Conservation (phyloP, 2,329 filamentous ascomycete species). For the Apiospora hydei region DNA sequence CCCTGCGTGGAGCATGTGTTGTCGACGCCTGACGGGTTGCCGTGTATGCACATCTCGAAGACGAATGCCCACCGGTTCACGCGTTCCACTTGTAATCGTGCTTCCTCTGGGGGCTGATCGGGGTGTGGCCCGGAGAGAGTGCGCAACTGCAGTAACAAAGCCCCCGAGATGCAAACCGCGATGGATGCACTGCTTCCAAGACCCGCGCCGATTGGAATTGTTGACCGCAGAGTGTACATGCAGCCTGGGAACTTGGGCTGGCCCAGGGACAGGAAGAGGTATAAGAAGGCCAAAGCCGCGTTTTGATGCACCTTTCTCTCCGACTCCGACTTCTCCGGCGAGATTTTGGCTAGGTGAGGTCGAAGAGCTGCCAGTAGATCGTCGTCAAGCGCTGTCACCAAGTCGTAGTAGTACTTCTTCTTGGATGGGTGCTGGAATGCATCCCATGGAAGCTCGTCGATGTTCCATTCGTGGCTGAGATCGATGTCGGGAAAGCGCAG, state of each 20-base stretch:
- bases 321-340: constrained; percentile 68
- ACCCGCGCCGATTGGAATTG: constrained; percentile 90
- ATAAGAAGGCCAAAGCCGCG: constrained; percentile 87
- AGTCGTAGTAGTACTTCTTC: constrained; percentile 94
- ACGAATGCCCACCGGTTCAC: constrained; percentile 99
- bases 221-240: constrained; percentile 90
- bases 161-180: constrained; percentile 84
- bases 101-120: constrained; percentile 87
- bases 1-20: constrained; percentile 95
- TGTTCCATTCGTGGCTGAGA: constrained; percentile 91
- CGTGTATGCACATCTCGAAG: constrained; percentile 95
- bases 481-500: constrained; percentile 91
- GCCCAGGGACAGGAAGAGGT: constrained; percentile 88
- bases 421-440: constrained; percentile 80
- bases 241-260: constrained; percentile 80
- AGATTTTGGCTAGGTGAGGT: constrained; percentile 78
- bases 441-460: constrained; percentile 88
- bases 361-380: constrained; percentile 83
- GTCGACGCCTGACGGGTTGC: constrained; percentile 94
- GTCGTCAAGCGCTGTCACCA: constrained; percentile 82
- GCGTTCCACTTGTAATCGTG: constrained; percentile 87
- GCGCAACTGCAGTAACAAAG: constrained; percentile 85
- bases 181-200: constrained; percentile 95
- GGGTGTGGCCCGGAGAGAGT: constrained; percentile 89
- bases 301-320: constrained; percentile 84